phyloP scores from a whole-genome alignment of 176 grass and related monocot species.

The Aegilops longissima region DNA sequence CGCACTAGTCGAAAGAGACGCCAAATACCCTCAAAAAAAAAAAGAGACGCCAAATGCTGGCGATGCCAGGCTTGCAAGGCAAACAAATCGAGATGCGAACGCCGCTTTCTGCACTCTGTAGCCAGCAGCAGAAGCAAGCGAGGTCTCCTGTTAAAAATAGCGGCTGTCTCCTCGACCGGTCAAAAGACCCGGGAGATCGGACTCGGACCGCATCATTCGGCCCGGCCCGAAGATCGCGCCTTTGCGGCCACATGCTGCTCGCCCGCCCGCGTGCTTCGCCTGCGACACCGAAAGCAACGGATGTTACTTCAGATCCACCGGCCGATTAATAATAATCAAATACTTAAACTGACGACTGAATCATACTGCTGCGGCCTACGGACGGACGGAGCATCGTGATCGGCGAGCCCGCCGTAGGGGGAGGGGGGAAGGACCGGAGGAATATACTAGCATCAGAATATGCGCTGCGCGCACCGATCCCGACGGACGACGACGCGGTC shows the following conservation, averaged over 20 bases:
- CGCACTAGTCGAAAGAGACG: neutral
- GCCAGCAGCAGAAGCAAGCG: neutral
- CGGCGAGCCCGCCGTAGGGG: neutral
- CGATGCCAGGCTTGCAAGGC: slow-evolving; percentile 5
- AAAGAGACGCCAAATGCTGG: neutral
- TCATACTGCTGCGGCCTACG: neutral
- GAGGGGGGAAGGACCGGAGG: too few species aligned
- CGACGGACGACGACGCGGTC: neutral
- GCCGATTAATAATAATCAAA: neutral
- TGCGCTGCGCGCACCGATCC: slow-evolving; percentile 16
- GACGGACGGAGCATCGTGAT: neutral
- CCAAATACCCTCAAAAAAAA: neutral
- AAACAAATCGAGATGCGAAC: neutral
- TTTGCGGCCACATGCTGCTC: slow-evolving; percentile 12
- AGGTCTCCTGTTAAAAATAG: neutral
- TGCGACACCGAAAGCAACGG: slow-evolving; percentile 17
- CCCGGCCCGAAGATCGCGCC: neutral
- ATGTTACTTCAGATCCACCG: neutral
- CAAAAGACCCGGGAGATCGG: neutral
- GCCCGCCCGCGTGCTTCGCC: neutral
- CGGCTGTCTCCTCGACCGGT: neutral
- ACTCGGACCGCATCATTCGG: neutral
- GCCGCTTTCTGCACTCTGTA: neutral
- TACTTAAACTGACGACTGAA: neutral
- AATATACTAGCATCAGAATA: neutral